Base-by-base conservation (phyloP, 495 filamentous ascomycete genomes). In the Tuber calosporum region DNA sequence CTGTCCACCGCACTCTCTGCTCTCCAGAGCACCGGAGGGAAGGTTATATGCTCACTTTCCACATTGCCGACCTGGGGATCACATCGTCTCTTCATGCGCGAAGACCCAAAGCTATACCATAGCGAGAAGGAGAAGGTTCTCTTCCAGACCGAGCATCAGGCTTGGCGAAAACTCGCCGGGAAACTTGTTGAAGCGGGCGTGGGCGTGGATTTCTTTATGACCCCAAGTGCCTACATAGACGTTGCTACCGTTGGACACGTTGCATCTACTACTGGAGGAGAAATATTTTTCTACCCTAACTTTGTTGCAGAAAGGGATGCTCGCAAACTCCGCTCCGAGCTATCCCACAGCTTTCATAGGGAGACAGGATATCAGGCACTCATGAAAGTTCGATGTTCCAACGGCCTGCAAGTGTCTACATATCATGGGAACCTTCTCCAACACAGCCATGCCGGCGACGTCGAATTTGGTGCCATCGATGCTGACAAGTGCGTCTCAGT, bases 311-410 rank as follows among this genome's bases (percentile, higher is more conserved):
- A 91, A 7, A 88, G 95, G 20, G 95, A 99, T 81, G 87, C 89
- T 42, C 85, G 90, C 72, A 95, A 93, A 83, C 85, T 98, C n/a
- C 89, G 88, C 4, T 86, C 90, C 58, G 95, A 99, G 82, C 87
- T 99, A 76, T 87, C 89, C 72, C 95, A 97, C 80, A 90, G 91
- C 9, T 88, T 97, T n/a, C 93, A 89, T 2, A 86, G 95, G 73
- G 94, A 97, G 81, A 96, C 94, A 26, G 95, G 95, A 39, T 99
- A 94, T 81, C 94, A 97, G 84, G 93, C 93, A 11, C 86, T 98
- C 78, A 95, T 99, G 93, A 99, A 99, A 85, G 95, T 98, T 70
- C 90, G 95, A 66, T 99, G 95, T 83, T 97, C 93, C 11, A 98
- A 96, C 80, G 95, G 95, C 22, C 87, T 99, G 40, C 95, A 99